A percentile compares a stretch with the other conserved stretches of the same genome.
phyloP scores from a whole-genome alignment of 2,329 filamentous ascomycete species.

The Aureobasidium melanogenum region DNA sequence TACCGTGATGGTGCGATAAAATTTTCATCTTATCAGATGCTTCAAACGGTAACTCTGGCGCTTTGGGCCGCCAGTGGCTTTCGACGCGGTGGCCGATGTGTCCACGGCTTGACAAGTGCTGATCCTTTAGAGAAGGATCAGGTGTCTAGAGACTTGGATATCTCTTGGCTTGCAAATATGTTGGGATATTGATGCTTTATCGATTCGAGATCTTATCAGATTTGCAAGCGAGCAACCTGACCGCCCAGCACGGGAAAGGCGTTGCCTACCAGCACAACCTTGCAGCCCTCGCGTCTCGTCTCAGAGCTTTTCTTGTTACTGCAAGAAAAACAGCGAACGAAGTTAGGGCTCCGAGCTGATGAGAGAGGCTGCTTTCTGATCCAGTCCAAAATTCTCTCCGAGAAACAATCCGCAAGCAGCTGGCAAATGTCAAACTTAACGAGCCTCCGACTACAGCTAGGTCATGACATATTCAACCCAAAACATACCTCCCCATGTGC shows the following conservation, averaged over 20 bases:
- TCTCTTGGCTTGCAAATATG: slow-evolving; percentile 4
- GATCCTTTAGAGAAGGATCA: neutral
- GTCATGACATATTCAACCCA: neutral
- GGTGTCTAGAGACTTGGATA: neutral
- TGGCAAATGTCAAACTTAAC: neutral
- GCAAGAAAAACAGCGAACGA: neutral
- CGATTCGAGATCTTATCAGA: neutral
- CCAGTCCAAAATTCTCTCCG: too few species aligned
- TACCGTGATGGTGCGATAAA: slow-evolving; percentile 8
- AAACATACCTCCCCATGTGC: too few species aligned
- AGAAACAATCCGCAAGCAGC: neutral
- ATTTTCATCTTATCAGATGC: slow-evolving; percentile 9
- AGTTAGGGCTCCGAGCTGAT: neutral
- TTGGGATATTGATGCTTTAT: neutral
- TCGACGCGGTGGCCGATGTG: neutral
- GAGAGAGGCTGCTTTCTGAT: too few species aligned
- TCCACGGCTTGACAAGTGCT: neutral
- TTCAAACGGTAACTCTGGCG: neutral
- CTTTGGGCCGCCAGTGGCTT: neutral
- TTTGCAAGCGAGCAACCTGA: neutral
- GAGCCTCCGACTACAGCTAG: neutral
- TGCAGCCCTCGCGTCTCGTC: neutral
- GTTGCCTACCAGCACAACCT: neutral
- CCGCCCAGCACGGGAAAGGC: neutral
- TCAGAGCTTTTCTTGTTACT: neutral